Conservation (phyloP, 2,329 filamentous ascomycete species). For the Penicillium nordicum region DNA sequence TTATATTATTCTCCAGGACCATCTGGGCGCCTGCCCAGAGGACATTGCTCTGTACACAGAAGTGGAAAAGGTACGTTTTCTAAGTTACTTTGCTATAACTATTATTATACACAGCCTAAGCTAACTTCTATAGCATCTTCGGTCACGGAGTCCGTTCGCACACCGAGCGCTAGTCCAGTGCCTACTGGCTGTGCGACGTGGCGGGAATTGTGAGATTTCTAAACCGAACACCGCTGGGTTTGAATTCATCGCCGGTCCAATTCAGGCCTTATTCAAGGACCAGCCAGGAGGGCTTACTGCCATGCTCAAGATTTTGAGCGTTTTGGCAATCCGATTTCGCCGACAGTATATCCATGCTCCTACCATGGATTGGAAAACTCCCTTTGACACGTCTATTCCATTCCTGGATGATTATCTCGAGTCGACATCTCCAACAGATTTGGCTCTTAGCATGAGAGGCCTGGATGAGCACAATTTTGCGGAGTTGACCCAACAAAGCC, state of each 20-base stretch:
- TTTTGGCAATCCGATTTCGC: conserved; percentile 35
- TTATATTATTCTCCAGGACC: conserved; percentile 32
- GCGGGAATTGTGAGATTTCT: conserved; percentile 12
- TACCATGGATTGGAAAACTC: conserved; percentile 34
- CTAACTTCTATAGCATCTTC: conserved; percentile 30
- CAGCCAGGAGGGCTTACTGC: conserved; percentile 29
- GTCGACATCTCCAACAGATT: conserved; percentile 30
- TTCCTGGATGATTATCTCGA: conserved; percentile 37
- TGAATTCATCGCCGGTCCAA: conserved; percentile 38
- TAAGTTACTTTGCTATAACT: neutral
- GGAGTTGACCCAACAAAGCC: conserved; percentile 22
- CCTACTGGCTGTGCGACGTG: conserved; percentile 25
- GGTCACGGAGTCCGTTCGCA: conserved; percentile 37
- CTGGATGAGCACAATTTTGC: conserved; percentile 33
- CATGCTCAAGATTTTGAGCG: conserved; percentile 37
- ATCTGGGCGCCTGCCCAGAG: conserved; percentile 33
- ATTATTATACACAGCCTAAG: neutral
- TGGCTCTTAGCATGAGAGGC: conserved; percentile 33
- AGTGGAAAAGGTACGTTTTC: conserved; percentile 35
- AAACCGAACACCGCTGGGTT: conserved; percentile 21
- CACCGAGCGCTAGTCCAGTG: conserved; percentile 34
- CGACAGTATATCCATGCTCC: conserved; percentile 34
- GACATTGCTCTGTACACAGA: conserved; percentile 32
- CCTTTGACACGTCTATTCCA: conserved; percentile 31
- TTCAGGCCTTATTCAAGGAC: conserved; percentile 36